These are phyloP conservation scores for Margaritispora aquatica DNA, from an alignment of 495 filamentous ascomycete genomes.

Conservation along the genomic window DNA sequence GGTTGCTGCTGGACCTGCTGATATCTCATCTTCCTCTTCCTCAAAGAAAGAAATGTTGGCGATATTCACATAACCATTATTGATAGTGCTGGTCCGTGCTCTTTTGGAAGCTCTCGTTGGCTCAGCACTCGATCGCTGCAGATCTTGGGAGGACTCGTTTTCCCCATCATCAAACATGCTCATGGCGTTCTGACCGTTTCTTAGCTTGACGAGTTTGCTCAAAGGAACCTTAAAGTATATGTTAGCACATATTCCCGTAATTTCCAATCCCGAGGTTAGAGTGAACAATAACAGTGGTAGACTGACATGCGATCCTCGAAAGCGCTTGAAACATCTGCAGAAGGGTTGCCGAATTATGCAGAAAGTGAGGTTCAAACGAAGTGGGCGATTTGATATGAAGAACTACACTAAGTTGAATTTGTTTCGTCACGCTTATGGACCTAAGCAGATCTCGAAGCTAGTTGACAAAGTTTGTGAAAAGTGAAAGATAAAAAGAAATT, in stretches of 20 bases:
- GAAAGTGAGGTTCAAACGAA: too few species aligned
- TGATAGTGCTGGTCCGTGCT: constrained; percentile 4
- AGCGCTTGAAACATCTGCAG: too few species aligned
- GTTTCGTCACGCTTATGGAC: too few species aligned
- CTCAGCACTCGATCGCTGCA: constrained; percentile 1
- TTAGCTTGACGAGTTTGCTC: constrained; percentile 12
- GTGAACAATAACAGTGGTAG: too few species aligned
- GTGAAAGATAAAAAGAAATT: too few species aligned
- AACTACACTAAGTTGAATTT: too few species aligned
- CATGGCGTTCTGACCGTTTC: constrained; percentile 25
- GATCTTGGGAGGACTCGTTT: constrained; percentile 5
- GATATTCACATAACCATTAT: constrained; percentile 10
- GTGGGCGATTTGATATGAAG: too few species aligned
- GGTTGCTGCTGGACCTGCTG: neutral
- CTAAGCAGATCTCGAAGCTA: too few species aligned
- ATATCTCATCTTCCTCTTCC: constrained; percentile 13
- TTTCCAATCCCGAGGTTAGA: too few species aligned
- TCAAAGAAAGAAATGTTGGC: constrained; percentile 1
- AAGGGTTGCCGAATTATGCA: too few species aligned
- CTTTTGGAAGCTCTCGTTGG: constrained; percentile 11
- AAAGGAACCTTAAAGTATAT: constrained; percentile 11
- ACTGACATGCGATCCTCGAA: neutral
- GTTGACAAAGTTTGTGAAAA: too few species aligned
- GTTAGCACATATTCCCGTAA: neutral
- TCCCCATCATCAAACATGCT: constrained; percentile 20